Conservation (phyloP, 495 filamentous ascomycete genomes). For the Penicillium argentinense region DNA sequence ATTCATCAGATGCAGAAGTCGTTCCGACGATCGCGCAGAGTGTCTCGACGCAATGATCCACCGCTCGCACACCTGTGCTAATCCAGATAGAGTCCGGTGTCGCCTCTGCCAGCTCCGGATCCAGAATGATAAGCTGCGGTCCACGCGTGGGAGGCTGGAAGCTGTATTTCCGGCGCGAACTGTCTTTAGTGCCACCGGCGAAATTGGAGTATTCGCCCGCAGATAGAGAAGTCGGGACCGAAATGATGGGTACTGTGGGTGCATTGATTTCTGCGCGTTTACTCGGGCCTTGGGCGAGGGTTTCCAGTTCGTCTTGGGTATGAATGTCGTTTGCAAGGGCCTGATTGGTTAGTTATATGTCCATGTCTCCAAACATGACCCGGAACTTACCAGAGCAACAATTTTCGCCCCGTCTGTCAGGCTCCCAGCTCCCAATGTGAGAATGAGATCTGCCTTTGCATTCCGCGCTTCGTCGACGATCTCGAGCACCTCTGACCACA, state of each 20-base stretch:
- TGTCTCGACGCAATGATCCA: slow-evolving; percentile 67
- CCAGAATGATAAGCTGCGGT: slow-evolving; percentile 57
- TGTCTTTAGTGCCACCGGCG: slow-evolving; percentile 57
- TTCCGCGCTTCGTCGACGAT: slow-evolving; percentile 50
- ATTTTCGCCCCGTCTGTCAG: slow-evolving; percentile 64
- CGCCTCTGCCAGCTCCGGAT: slow-evolving; percentile 52
- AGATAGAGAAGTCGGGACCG: slow-evolving; percentile 62
- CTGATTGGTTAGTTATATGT: slow-evolving; percentile 18
- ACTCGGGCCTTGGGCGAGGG: slow-evolving; percentile 36
- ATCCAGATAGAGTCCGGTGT: slow-evolving; percentile 63
- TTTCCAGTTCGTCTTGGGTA: slow-evolving; percentile 43
- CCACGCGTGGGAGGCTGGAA: slow-evolving; percentile 48
- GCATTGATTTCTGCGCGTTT: slow-evolving; percentile 33
- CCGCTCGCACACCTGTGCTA: slow-evolving; percentile 58
- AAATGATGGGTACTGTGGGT: slow-evolving; percentile 54
- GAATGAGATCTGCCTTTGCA: slow-evolving; percentile 51
- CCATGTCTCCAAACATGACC: too few relatives aligned
- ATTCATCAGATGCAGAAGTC: slow-evolving; percentile 38
- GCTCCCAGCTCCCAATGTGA: slow-evolving; percentile 62
- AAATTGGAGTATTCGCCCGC: slow-evolving; percentile 61
- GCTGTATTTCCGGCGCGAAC: slow-evolving; percentile 51
- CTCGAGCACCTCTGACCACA: slow-evolving; percentile 58
- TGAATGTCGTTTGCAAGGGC: slow-evolving; percentile 49
- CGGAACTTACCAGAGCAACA: slow-evolving; percentile 52
- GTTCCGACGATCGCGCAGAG: slow-evolving; percentile 46